phyloP scores from a whole-genome alignment of 148 eudicot genomes.

The Camellia granthamiana region DNA sequence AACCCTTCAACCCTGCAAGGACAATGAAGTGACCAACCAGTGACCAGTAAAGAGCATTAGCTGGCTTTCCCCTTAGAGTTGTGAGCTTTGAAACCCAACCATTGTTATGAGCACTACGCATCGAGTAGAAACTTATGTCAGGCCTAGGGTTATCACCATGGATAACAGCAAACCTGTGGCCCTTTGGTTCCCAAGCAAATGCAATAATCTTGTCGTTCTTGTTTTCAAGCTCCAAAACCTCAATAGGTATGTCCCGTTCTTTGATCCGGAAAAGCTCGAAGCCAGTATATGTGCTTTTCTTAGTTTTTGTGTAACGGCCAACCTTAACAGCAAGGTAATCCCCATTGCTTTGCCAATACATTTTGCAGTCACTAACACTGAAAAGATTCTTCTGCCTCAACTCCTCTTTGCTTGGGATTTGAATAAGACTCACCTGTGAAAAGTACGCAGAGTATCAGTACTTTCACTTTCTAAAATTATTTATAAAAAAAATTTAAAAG shows the following conservation, averaged over 20 bases:
- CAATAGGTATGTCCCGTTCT: constrained; percentile 94
- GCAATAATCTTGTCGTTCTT: constrained; percentile 93
- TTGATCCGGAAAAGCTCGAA: constrained; percentile 96
- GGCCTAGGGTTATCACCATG: constrained; percentile 94
- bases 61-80: constrained; percentile 85
- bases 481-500: background rate
- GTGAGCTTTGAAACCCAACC: constrained; percentile 82
- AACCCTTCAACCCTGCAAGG: constrained; percentile 90
- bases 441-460: background rate
- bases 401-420: constrained; percentile 90
- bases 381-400: constrained; percentile 90
- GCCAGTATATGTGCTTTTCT: constrained; percentile 94
- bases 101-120: constrained; percentile 59
- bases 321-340: constrained; percentile 93
- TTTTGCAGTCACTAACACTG: constrained; percentile 95
- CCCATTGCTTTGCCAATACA: constrained; percentile 98
- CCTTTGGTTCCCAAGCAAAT: constrained; percentile 99
- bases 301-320: constrained; percentile 87
- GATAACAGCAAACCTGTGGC: constrained; percentile 89
- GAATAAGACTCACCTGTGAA: constrained; percentile 80
- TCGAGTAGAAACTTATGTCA: constrained; percentile 81
- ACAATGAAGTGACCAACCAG: constrained; percentile 74
- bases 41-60: constrained; percentile 96
- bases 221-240: constrained; percentile 91
- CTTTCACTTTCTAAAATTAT: background rate